Evolutionary conservation across 2,329 filamentous ascomycete species (phyloP).

Genomic region (Aspergillus sojae): DNA sequence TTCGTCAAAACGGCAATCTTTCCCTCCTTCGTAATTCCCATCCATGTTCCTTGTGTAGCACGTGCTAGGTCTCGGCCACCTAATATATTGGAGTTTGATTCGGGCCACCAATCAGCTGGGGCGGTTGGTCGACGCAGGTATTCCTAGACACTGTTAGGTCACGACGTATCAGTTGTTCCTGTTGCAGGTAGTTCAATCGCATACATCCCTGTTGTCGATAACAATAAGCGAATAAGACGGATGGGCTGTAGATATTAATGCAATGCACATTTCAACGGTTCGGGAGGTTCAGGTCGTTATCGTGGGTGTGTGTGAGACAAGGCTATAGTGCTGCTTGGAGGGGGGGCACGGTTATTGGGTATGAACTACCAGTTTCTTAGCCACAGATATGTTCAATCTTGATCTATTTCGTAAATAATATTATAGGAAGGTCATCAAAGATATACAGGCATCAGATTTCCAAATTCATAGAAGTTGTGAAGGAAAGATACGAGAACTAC

Average conservation of each 20-base stretch:
- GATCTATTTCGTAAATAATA: not conserved
- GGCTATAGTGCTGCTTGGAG: not conserved
- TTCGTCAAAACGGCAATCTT: constrained; percentile 66
- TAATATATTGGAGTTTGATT: constrained; percentile 57
- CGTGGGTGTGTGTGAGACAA: not conserved
- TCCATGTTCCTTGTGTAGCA: constrained; percentile 64
- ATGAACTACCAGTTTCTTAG: not conserved
- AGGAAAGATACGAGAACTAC: not conserved
- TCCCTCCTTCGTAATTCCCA: constrained; percentile 63
- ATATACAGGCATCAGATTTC: not conserved
- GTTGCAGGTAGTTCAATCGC: constrained; percentile 4
- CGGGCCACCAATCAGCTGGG: constrained; percentile 61
- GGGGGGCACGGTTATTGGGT: not conserved
- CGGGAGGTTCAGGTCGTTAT: not conserved
- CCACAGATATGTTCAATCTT: not conserved
- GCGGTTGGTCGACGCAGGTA: constrained; percentile 64
- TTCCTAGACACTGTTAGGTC: constrained; percentile 50
- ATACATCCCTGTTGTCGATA: constrained; percentile 75
- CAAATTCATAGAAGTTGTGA: not conserved
- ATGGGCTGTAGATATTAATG: constrained; percentile 73
- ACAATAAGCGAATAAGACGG: constrained; percentile 74
- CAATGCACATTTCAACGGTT: constrained; percentile 65
- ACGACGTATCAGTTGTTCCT: not conserved
- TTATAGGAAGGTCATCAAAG: not conserved
- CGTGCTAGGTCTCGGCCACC: constrained; percentile 65